A percentile compares a stretch with the other conserved stretches of the same genome.
phyloP scores from a whole-genome alignment of 345 rosid genomes.

The Gossypium longicalyx region DNA sequence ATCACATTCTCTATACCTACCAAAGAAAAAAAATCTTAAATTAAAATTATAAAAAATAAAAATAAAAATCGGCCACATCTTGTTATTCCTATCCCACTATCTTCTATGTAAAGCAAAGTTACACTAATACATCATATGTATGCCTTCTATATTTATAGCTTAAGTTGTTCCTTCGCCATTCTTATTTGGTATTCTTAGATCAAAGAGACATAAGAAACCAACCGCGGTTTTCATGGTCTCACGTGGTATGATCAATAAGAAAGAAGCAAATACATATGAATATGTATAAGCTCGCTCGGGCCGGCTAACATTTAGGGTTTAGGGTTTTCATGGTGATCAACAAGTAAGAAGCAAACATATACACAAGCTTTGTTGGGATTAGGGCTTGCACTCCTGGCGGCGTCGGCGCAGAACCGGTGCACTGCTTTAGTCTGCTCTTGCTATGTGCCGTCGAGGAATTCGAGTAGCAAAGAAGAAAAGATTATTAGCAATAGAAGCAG shows the following conservation, averaged over 20 bases:
- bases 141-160: not conserved
- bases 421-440: slow-evolving; percentile 68
- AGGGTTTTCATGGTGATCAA: not conserved
- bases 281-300: too few species aligned
- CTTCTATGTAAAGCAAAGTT: slow-evolving; percentile 21
- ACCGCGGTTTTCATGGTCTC: not conserved
- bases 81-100: slow-evolving; percentile 7
- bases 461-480: slow-evolving; percentile 19
- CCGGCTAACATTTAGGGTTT: too few species aligned
- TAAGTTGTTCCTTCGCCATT: slow-evolving; percentile 9
- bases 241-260: not conserved
- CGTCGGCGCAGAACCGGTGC: slow-evolving; percentile 58
- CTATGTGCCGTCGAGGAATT: slow-evolving; percentile 47
- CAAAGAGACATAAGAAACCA: not conserved
- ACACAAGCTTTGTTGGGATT: not conserved
- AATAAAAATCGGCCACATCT: too few species aligned
- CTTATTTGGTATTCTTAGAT: slow-evolving; percentile 2
- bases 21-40: too few species aligned
- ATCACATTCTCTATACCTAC: too few species aligned
- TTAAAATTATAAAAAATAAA: too few species aligned
- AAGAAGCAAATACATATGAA: not conserved
- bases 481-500: slow-evolving; percentile 16
- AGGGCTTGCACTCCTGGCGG: slow-evolving; percentile 58
- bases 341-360: not conserved
- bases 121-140: not conserved